Base-by-base conservation (phyloP, 2,329 filamentous ascomycete genomes). In the Penicillium brasilianum region DNA sequence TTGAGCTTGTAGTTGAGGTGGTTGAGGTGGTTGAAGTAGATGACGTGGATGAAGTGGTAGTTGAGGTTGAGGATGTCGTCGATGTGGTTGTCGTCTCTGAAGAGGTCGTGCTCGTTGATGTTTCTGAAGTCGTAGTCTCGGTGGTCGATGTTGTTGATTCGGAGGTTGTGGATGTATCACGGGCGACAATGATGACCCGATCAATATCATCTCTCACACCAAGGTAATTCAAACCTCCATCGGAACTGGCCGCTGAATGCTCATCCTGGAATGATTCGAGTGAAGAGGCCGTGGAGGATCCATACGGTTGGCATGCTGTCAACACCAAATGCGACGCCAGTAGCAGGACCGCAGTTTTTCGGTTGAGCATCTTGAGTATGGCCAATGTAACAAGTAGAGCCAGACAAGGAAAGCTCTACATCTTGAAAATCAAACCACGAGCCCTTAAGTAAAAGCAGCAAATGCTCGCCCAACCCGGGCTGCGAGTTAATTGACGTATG, bases 71-170 rank as follows among this genome's bases (percentile, higher is more conserved):
- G 7, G 28, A 36, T 10, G 25, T 51, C 1, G 58, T 14, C 7
- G 41, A 57, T 18, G 46, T 48, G 18, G 60, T 53, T 9, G 50
- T 57, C 6, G 62, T 56, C 22, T 18, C 46, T 0, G 58, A 55
- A 14, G 52, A 55, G 9, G 14, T 55, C 6, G 39, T 52, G 10
- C 48, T 54, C 3, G 61, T 55, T 2, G 46, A 28, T 25, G 20
- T 50, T 13, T 18, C 49, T 49, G 58, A 58, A 18, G 14, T 59
- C 14, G 57, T 55, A 11, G 34, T 55, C 9, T 50, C 52, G 20
- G 56, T 41, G 7, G 61, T 55, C 0, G 43, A 57, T 30, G 41
- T 37, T 9, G 50, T 49, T 36, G 53, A 57, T 22, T 57, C 58
- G 9, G 60, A 58, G 13, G 28, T 53, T 54, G 28, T 28, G 4